Evolutionary conservation across 192 early-diverging fungal species (phyloP), one percentile per base, ranked within the genome.

Genomic region (Podila minutissima): DNA sequence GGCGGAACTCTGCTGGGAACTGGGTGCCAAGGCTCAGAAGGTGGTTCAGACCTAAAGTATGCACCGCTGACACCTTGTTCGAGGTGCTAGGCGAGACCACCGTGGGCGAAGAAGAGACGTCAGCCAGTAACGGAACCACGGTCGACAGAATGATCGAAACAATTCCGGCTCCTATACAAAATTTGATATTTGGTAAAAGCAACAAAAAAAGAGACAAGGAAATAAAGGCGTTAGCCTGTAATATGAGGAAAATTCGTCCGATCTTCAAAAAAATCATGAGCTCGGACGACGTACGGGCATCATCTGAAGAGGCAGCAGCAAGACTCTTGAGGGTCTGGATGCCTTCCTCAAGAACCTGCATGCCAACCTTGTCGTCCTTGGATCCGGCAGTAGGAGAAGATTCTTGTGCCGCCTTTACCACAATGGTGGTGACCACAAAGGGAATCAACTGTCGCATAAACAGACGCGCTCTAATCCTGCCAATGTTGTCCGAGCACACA

Each of bases 261-360:
- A 7, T 33, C 3, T 33, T 33, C 6, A 33, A 33, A 33, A 33
- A 33, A 41, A 17, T 8, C 49, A 50, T 37, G 11, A 69, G 51
- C 5, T 17, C 10, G 22, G 11, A 60, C 33, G 17, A 66, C 83
- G 64, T 84, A 87, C 86, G 85, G 48, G 86, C 83, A 0, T 76
- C 67, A 9, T 86, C 84, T 1, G 75, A 35, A 20, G 82, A 62
- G 5, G 73, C 65, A 15, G 58, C 74, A 32, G 83, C 78, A n/a
- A 88, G 66, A 26, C 62, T 77, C 59, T 86, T 61, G 28, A 90
- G 67, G 8, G 84, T 87, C 49, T 86, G 84, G 24, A 90, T 86
- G 31, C 85, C 83, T 49, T 90, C 89, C 51, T 84, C 84, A 20
- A 85, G 59, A 3, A 82, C 63, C 13, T 71, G 62, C 46, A 84